These are phyloP conservation scores for Lentinus brumalis DNA, from an alignment of 768 basidiomycete genomes.

Conservation along the genomic window DNA sequence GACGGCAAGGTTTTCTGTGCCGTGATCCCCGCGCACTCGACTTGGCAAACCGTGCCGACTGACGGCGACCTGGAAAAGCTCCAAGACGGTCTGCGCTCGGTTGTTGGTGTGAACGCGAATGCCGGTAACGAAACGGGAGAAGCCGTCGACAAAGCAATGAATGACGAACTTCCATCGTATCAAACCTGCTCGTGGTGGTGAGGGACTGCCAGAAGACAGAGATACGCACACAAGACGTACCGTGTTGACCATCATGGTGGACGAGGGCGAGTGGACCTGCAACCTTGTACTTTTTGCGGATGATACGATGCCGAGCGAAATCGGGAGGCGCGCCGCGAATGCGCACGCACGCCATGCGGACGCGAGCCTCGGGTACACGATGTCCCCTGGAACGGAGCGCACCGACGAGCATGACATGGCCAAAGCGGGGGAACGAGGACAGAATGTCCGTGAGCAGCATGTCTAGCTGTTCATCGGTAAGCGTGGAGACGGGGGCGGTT, in stretches of 20 bases:
- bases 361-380: neutral
- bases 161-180: constrained; percentile 29
- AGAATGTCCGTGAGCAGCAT: neutral
- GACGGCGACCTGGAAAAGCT: constrained; percentile 31
- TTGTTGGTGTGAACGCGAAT: constrained; percentile 43
- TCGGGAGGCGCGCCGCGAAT: neutral
- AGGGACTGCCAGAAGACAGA: too few species aligned
- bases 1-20: constrained; percentile 38
- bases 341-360: neutral
- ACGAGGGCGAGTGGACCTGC: constrained; percentile 25
- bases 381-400: constrained; percentile 1
- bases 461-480: neutral
- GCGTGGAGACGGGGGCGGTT: constrained; percentile 19
- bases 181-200: constrained; percentile 2
- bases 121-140: constrained; percentile 31
- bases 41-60: constrained; percentile 33
- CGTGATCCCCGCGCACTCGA: constrained; percentile 40
- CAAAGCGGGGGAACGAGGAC: neutral
- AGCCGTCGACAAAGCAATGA: constrained; percentile 26
- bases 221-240: neutral
- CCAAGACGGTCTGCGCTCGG: constrained; percentile 36
- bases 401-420: constrained; percentile 6
- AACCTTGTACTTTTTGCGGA: constrained; percentile 20
- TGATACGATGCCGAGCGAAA: constrained; percentile 8
- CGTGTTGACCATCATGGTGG: constrained; percentile 30